Conservation (phyloP, 345 rosid species). For the Noccaea caerulescens region DNA sequence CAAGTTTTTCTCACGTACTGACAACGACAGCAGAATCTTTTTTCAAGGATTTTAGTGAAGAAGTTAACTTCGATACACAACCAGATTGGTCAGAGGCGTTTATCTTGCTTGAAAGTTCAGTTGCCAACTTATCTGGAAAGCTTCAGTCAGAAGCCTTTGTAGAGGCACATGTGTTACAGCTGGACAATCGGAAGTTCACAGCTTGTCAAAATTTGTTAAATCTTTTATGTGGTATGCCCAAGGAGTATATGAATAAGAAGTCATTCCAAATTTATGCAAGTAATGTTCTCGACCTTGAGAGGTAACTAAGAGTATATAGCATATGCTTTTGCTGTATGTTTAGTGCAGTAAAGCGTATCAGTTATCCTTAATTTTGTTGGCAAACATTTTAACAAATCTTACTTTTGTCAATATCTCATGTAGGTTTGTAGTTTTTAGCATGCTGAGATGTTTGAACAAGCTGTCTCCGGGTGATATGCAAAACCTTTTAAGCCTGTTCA, state of each 20-base stretch:
- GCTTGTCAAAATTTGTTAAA: slow-evolving; percentile 66
- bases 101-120: slow-evolving; percentile 52
- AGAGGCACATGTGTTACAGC: slow-evolving; percentile 40
- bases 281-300: slow-evolving; percentile 69
- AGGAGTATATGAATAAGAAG: slow-evolving; percentile 61
- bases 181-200: slow-evolving; percentile 45
- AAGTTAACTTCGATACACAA: slow-evolving; percentile 49
- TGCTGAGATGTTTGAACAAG: slow-evolving; percentile 46
- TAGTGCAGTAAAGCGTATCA: slow-evolving; percentile 4
- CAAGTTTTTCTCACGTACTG: slow-evolving; percentile 59
- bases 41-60: slow-evolving; percentile 45
- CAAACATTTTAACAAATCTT: slow-evolving; percentile 9
- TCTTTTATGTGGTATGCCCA: slow-evolving; percentile 76
- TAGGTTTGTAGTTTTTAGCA: slow-evolving; percentile 39
- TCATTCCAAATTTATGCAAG: slow-evolving; percentile 59
- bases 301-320: slow-evolving; percentile 50
- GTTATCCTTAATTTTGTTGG: slow-evolving; percentile 11
- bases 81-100: slow-evolving; percentile 70
- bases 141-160: slow-evolving; percentile 40
- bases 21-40: slow-evolving; percentile 50
- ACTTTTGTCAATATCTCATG: slow-evolving; percentile 31
- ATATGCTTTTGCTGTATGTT: slow-evolving; percentile 19
- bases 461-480: slow-evolving; percentile 41
- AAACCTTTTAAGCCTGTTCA: slow-evolving; percentile 60
- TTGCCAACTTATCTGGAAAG: slow-evolving; percentile 38